Percentiles rank a stretch among this genome's conserved stretches.
These are phyloP conservation scores for Bryum argenteum DNA, from an alignment of 225 moss, liverwort and hornwort genomes.

Conservation along the genomic window DNA sequence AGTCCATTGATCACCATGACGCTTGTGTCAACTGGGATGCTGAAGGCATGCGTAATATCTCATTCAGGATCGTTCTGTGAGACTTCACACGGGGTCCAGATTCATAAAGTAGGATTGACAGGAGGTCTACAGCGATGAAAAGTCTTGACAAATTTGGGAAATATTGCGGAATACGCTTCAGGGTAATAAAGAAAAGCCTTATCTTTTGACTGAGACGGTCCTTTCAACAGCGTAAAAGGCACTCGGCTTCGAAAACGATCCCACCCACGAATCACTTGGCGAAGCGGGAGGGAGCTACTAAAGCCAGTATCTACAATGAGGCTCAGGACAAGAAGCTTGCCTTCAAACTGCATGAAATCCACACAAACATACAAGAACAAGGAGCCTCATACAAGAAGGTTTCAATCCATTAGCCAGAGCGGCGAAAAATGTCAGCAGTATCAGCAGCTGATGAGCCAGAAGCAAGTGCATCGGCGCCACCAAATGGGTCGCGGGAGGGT, in stretches of 20 bases:
- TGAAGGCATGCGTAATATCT: neutral
- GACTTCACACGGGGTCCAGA: neutral
- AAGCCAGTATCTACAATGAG: slow-evolving; percentile 11
- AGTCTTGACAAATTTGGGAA: neutral
- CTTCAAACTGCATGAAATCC: neutral
- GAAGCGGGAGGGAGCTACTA: neutral
- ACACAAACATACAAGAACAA: slow-evolving; percentile 9
- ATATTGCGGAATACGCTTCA: neutral
- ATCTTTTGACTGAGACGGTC: neutral
- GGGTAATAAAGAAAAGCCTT: neutral
- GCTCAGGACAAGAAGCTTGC: slow-evolving; percentile 4
- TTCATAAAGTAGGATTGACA: neutral
- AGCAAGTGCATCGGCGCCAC: slow-evolving; percentile 50
- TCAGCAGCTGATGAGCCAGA: slow-evolving; percentile 45
- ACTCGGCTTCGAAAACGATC: neutral
- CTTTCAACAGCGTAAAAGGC: neutral
- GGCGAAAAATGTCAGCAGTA: slow-evolving; percentile 64
- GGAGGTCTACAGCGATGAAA: neutral
- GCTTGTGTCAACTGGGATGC: neutral
- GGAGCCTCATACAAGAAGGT: slow-evolving; percentile 32
- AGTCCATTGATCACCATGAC: neutral
- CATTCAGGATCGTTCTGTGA: neutral
- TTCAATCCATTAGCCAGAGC: slow-evolving; percentile 61
- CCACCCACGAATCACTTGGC: neutral
- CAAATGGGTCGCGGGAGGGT: slow-evolving; percentile 51